Evolutionary conservation across 1,284 basidiomycete genomes (phyloP).

Genomic region (Anthracocystis panici-leucophaei): DNA sequence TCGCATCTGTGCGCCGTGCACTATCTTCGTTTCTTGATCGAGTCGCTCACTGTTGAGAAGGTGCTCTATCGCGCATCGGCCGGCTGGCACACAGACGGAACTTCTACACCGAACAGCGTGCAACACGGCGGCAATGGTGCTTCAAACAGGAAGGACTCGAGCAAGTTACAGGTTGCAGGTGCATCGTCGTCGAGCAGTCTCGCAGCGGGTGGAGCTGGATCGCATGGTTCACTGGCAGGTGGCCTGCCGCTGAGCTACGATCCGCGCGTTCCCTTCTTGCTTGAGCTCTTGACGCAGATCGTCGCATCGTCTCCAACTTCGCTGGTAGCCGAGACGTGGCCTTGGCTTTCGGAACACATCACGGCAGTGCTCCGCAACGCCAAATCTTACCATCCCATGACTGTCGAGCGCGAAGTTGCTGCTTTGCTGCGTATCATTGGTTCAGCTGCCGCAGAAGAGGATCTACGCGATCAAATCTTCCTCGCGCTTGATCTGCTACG

Average conservation of each 20-base stretch:
- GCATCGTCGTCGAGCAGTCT: conserved; percentile 26
- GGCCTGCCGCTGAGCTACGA: conserved; percentile 80
- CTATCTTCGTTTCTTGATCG: conserved; percentile 88
- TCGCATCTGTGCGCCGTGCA: conserved; percentile 84
- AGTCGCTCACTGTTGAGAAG: conserved; percentile 82
- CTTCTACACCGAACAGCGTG: conserved; percentile 57
- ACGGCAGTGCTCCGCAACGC: conserved; percentile 83
- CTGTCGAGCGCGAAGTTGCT: conserved; percentile 96
- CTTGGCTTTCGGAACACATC: conserved; percentile 90
- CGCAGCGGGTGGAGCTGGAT: conserved; percentile 16
- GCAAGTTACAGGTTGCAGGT: conserved; percentile 62
- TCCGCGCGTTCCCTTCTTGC: conserved; percentile 89
- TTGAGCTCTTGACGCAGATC: conserved; percentile 93
- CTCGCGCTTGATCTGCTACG: conserved; percentile 90
- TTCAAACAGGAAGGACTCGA: conserved; percentile 39
- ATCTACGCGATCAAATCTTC: conserved; percentile 88
- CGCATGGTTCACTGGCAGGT: conserved; percentile 45
- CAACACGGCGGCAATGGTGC: conserved; percentile 3
- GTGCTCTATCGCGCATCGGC: conserved; percentile 52
- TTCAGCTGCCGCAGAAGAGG: conserved; percentile 26
- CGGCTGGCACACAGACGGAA: conserved; percentile 50
- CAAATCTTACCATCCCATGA: conserved; percentile 84
- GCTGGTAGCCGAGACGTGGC: conserved; percentile 89
- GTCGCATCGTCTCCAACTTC: conserved; percentile 75
- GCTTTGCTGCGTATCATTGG: conserved; percentile 53